Evolutionary conservation across 805 yeast species (phyloP).

Genomic region (Wilhelminamyces savonicus): DNA sequence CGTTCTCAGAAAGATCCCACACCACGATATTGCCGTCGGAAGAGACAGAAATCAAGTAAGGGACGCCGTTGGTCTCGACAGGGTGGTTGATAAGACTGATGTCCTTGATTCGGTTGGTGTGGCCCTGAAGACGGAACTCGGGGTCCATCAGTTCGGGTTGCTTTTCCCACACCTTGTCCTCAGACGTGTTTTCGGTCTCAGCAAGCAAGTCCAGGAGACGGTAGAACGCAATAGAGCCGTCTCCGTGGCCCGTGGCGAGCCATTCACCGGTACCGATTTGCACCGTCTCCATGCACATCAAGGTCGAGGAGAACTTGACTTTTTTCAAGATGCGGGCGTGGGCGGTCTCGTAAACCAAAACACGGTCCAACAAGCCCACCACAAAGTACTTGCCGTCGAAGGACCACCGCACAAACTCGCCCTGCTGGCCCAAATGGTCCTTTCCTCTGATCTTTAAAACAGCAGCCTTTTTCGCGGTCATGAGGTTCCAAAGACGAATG

Average conservation of each 20-base stretch:
- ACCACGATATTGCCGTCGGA: constrained; percentile 92
- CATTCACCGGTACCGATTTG: constrained; percentile 45
- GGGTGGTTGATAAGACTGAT: constrained; percentile 46
- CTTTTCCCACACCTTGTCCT: constrained; percentile 19
- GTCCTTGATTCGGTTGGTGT: constrained; percentile 80
- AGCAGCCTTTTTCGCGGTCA: constrained; percentile 95
- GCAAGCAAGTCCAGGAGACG: constrained; percentile 17
- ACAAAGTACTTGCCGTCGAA: constrained; percentile 62
- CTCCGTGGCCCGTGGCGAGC: constrained; percentile 59
- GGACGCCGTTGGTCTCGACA: constrained; percentile 21
- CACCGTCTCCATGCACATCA: constrained; percentile 63
- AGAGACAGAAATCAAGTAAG: constrained; percentile 71
- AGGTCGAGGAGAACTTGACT: constrained; percentile 44
- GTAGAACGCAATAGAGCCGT: constrained; percentile 64
- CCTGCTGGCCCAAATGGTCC: constrained; percentile 60
- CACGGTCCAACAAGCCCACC: constrained; percentile 64
- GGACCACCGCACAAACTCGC: constrained; percentile 65
- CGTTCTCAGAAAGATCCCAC: constrained; percentile 58
- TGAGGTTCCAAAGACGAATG: constrained; percentile 86
- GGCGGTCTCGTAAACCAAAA: constrained; percentile 60
- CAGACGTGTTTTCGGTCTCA: constrained; percentile 15
- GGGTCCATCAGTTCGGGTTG: constrained; percentile 32
- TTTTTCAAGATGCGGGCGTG: constrained; percentile 54
- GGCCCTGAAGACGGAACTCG: constrained; percentile 64
- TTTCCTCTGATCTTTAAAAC: constrained; percentile 64